Evolutionary conservation across 2,329 filamentous ascomycete genomes (phyloP).

Genomic region (Tetracladium maxilliforme): DNA sequence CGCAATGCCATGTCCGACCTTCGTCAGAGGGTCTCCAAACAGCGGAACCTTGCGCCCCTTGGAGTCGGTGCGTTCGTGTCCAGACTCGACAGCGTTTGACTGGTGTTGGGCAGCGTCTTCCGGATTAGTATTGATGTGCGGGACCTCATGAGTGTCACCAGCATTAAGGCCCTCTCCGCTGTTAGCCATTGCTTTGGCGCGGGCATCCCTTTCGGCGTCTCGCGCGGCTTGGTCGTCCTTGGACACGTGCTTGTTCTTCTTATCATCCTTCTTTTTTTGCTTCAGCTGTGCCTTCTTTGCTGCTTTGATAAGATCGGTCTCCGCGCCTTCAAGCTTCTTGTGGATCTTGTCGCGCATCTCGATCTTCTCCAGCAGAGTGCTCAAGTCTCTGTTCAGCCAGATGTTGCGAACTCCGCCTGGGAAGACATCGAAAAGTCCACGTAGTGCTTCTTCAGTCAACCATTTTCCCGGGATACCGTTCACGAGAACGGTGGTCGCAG

Average conservation of each 20-base stretch:
- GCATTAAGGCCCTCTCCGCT: slow-evolving; percentile 31
- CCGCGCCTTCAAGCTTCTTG: slow-evolving; percentile 57
- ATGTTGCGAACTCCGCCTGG: slow-evolving; percentile 90
- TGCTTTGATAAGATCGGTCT: slow-evolving; percentile 69
- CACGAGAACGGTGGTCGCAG: slow-evolving; percentile 88
- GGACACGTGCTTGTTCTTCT: slow-evolving; percentile 39
- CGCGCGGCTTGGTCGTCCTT: slow-evolving; percentile 6
- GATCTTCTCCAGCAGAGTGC: slow-evolving; percentile 73
- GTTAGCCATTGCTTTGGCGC: slow-evolving; percentile 33
- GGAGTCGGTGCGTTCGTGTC: no score
- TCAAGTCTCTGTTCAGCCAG: slow-evolving; percentile 88
- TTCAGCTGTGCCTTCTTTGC: slow-evolving; percentile 73
- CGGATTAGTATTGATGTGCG: slow-evolving; percentile 31
- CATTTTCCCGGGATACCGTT: slow-evolving; percentile 83
- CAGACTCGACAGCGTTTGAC: no score
- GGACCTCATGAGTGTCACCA: slow-evolving; percentile 36
- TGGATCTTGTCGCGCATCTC: slow-evolving; percentile 60
- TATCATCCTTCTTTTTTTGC: slow-evolving; percentile 46
- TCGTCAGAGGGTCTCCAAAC: no score
- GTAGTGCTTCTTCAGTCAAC: slow-evolving; percentile 70
- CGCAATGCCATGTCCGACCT: slow-evolving; percentile 26
- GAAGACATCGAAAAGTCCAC: slow-evolving; percentile 85
- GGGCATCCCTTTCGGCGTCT: slow-evolving; percentile 17
- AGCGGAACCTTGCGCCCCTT: slow-evolving; percentile 19
- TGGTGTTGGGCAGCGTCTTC: background rate